A percentile compares a stretch with the other conserved stretches of the same genome.
Conservation (phyloP, 345 rosid genomes). For the Corchorus capsularis region DNA sequence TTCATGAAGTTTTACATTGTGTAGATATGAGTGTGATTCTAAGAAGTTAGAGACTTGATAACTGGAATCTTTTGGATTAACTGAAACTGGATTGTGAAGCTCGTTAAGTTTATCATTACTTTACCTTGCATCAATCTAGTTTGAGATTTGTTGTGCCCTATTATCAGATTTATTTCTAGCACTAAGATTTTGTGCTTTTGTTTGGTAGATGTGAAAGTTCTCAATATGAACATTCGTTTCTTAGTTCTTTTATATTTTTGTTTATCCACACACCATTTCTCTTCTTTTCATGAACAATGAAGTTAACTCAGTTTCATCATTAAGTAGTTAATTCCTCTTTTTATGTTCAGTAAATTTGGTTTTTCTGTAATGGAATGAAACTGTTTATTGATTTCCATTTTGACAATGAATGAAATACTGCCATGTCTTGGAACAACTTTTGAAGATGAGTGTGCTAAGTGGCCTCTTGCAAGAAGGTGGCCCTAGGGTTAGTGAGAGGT, state of each 20-base stretch:
- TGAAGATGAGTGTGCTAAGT: not conserved
- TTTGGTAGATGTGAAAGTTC: not conserved
- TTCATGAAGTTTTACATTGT: conserved; percentile 3
- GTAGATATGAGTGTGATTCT: not conserved
- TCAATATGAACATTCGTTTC: not conserved
- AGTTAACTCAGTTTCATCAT: no score
- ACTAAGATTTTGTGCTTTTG: not conserved
- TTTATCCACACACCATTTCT: not conserved
- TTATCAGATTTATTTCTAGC: not conserved
- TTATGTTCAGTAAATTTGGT: not conserved
- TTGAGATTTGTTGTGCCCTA: not conserved
- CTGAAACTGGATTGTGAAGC: not conserved
- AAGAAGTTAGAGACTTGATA: conserved; percentile 3
- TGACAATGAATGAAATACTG: not conserved
- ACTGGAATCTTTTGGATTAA: not conserved
- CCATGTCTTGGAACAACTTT: not conserved
- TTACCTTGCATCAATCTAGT: conserved; percentile 6
- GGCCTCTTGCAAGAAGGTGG: not conserved
- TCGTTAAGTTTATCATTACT: not conserved
- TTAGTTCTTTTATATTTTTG: conserved; percentile 1
- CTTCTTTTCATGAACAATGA: not conserved
- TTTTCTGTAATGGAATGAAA: not conserved
- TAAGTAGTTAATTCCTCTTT: not conserved
- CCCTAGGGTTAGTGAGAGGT: not conserved
- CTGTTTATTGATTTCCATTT: not conserved